A percentile compares a stretch with the other conserved stretches of the same genome.
Conservation (phyloP, 148 eudicot species). For the Rheum nobile region DNA sequence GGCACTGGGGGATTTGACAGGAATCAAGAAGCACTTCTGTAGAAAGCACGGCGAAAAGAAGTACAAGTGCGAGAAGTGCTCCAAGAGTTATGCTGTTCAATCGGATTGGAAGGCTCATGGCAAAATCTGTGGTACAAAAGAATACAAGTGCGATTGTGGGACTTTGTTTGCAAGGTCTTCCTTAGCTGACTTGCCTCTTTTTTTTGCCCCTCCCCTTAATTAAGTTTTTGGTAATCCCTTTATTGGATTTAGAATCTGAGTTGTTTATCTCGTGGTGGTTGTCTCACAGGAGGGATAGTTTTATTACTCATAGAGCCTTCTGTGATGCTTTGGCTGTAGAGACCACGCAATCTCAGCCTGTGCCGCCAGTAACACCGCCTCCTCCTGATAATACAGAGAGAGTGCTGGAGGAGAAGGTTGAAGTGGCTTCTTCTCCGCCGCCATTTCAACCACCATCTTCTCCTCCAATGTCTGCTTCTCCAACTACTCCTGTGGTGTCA, state of each 20-base stretch:
- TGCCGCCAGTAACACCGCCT: constrained; percentile 18
- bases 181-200: background rate
- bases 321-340: constrained; percentile 67
- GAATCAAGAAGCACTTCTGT: constrained; percentile 77
- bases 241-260: constrained; percentile 10
- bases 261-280: constrained; percentile 7
- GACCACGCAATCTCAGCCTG: constrained; percentile 49
- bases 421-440: constrained; percentile 21
- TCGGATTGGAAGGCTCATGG: constrained; percentile 85
- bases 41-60: constrained; percentile 87
- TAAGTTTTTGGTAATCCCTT: background rate
- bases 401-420: constrained; percentile 23
- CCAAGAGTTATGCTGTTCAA: constrained; percentile 90
- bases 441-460: constrained; percentile 22
- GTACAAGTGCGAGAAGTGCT: constrained; percentile 80
- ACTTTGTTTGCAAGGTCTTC: constrained; percentile 61
- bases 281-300: constrained; percentile 71
- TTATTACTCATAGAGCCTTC: constrained; percentile 84
- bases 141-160: constrained; percentile 87
- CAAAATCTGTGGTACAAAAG: constrained; percentile 76
- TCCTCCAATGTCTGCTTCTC: constrained; percentile 16
- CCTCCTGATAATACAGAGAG: constrained; percentile 8
- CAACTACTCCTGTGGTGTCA: constrained; percentile 25
- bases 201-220: background rate
- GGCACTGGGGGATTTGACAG: constrained; percentile 81